Percentiles rank a stretch among this genome's conserved stretches.
phyloP scores from a whole-genome alignment of 768 basidiomycete genomes.

The Termitomyces titanicus region DNA sequence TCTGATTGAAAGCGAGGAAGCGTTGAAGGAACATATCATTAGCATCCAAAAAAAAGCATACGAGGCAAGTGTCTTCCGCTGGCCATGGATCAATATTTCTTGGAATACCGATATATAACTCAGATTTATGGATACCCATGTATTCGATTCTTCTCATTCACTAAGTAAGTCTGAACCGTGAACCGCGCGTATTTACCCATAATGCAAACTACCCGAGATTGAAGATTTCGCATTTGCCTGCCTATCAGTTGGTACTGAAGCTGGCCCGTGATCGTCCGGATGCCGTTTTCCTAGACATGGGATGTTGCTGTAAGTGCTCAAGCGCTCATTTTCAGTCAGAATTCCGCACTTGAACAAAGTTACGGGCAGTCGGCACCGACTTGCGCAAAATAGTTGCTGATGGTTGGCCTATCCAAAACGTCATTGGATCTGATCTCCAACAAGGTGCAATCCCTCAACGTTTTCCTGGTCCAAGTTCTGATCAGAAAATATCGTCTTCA shows the following conservation, averaged over 20 bases:
- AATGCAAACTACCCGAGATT: conserved; percentile 6
- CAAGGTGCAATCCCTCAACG: conserved; percentile 16
- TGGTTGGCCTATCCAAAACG: conserved; percentile 27
- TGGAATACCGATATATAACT: neutral
- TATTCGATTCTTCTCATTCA: conserved; percentile 27
- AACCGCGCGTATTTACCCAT: neutral
- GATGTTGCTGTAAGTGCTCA: conserved; percentile 31
- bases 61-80: conserved; percentile 16
- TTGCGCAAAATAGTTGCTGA: conserved; percentile 26
- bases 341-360: neutral
- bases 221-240: conserved; percentile 25
- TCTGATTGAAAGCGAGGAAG: conserved; percentile 25
- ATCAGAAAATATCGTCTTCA: neutral
- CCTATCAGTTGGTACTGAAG: conserved; percentile 23
- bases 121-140: conserved; percentile 29
- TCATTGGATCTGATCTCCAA: conserved; percentile 28
- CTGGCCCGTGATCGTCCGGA: conserved; percentile 14
- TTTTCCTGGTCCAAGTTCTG: neutral
- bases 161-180: conserved; percentile 16
- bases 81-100: neutral
- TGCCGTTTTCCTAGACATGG: conserved; percentile 30
- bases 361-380: conserved; percentile 28
- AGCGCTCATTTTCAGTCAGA: neutral
- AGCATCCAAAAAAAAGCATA: conserved; percentile 28
- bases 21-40: conserved; percentile 29